Base-by-base conservation (phyloP, 257 asterid genomes). In the Thymus mandschuricus region DNA sequence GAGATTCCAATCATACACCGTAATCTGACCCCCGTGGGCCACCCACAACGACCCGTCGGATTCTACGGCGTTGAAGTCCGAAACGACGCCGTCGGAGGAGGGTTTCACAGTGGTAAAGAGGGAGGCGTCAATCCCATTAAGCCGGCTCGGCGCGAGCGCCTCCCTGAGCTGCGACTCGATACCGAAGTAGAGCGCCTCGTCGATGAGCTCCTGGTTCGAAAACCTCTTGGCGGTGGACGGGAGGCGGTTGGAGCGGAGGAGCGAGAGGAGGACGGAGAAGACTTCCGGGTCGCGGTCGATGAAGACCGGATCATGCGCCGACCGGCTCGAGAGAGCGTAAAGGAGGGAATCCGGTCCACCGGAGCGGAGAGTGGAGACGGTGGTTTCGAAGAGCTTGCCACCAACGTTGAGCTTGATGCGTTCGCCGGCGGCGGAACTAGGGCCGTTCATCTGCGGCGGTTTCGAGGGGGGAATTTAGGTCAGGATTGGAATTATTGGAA, bases 201-300 rank as follows among this genome's bases (percentile, higher is more conserved):
- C 95, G 70, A 94, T 70, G 67, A 94, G 96, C 41, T 94, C 97
- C 44, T 84, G 86, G 52, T 82, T 87, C 67, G 96, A 82, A 86
- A 91, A 91, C 74, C 89, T 84, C n/a, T 78, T 83, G 73, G 96
- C 87, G 52, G 92, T 78, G n/a, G 95, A 91, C 10, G 99, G 97
- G 12, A 94, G 92, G 83, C 95, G 92, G 65, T 81, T 85, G 70
- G 97, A 84, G 4, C 98, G 95, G 81, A 94, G 98, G 60, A 94
- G 97, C 56, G 96, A 87, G 72, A 94, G 96, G 71, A 94, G 86
- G 63, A 76, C 70, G 69, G 99, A 83, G 86, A 94, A 94, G 21
- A 92, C 82, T 21, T 89, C 98, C 5, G 98, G 99, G 84, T 94
- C 98, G 3, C 99, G 97, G 85, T 94, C 99, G 62, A 94, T 89